These are phyloP conservation scores for Argentina anserina DNA, from an alignment of 306 rosid genomes.

Conservation along the genomic window DNA sequence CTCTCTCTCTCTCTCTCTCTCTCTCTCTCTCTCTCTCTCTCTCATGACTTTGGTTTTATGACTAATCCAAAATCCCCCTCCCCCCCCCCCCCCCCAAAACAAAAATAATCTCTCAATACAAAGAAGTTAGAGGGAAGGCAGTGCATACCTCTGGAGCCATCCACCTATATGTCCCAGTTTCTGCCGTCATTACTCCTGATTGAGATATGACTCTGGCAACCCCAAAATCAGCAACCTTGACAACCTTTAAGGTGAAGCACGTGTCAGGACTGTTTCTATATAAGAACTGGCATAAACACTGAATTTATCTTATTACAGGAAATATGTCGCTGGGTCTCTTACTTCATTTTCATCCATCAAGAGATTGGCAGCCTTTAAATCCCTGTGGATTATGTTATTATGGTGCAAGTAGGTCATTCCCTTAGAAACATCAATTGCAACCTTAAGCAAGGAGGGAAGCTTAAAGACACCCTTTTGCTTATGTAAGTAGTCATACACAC, in stretches of 20 bases:
- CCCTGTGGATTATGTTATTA: constrained; percentile 91
- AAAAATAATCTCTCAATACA: too few species aligned
- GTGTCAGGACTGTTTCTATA: neutral
- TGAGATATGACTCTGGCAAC: constrained; percentile 96
- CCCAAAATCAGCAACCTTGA: constrained; percentile 98
- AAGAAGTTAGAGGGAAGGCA: neutral
- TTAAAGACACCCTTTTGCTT: constrained; percentile 82
- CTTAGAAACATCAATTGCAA: constrained; percentile 81
- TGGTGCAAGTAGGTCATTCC: constrained; percentile 99
- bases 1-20: too few species aligned
- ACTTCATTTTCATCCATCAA: constrained; percentile 96
- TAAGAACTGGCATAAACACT: neutral
- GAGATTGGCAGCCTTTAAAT: constrained; percentile 91
- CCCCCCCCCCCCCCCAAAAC: too few species aligned
- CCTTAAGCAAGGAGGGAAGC: constrained; percentile 85
- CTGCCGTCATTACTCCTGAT: constrained; percentile 98
- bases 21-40: too few species aligned
- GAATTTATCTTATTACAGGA: neutral
- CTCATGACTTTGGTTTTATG: too few species aligned
- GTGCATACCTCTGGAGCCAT: constrained; percentile 95
- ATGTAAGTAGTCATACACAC: constrained; percentile 95
- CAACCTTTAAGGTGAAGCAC: constrained; percentile 50
- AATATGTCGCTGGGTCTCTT: constrained; percentile 25
- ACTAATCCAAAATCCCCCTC: too few species aligned
- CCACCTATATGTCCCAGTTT: constrained; percentile 99